Percentiles rank a stretch among this genome's conserved stretches.
Evolutionary conservation across 768 basidiomycete species (phyloP).

Genomic region (Agaricus subrufescens): DNA sequence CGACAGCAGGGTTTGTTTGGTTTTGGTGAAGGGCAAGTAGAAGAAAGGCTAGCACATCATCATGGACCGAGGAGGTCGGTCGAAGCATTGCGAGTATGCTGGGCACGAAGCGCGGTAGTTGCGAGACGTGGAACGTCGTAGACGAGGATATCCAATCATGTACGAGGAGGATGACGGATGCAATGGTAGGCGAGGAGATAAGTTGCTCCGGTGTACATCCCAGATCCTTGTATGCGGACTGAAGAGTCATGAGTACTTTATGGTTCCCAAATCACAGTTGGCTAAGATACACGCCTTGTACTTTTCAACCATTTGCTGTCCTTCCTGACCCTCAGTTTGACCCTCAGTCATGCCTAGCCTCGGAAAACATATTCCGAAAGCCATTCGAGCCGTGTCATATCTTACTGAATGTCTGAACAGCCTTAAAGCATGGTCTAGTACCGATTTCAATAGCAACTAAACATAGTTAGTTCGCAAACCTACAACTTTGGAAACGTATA

Average conservation of each 20-base stretch:
- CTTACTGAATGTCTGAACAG: constrained; percentile 24
- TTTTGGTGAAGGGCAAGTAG: constrained; percentile 29
- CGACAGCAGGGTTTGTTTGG: constrained; percentile 10
- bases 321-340: not conserved
- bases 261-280: not conserved
- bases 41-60: constrained; percentile 58
- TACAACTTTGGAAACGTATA: not conserved
- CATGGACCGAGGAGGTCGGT: constrained; percentile 40
- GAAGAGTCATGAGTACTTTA: not conserved
- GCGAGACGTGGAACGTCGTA: constrained; percentile 8
- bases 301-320: not conserved
- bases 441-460: constrained; percentile 16
- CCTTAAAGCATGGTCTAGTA: constrained; percentile 15
- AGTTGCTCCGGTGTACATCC: constrained; percentile 17
- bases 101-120: constrained; percentile 32
- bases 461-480: not conserved
- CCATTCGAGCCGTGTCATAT: constrained; percentile 43
- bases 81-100: constrained; percentile 48
- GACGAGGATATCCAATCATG: constrained; percentile 18
- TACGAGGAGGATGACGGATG: constrained; percentile 33
- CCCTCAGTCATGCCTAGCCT: constrained; percentile 21
- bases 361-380: constrained; percentile 41
- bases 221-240: constrained; percentile 34
- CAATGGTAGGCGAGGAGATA: constrained; percentile 20
- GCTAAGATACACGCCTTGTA: constrained; percentile 21